Evolutionary conservation across 2,329 filamentous ascomycete genomes (phyloP).

Genomic region (Dactylonectria macrodidyma): DNA sequence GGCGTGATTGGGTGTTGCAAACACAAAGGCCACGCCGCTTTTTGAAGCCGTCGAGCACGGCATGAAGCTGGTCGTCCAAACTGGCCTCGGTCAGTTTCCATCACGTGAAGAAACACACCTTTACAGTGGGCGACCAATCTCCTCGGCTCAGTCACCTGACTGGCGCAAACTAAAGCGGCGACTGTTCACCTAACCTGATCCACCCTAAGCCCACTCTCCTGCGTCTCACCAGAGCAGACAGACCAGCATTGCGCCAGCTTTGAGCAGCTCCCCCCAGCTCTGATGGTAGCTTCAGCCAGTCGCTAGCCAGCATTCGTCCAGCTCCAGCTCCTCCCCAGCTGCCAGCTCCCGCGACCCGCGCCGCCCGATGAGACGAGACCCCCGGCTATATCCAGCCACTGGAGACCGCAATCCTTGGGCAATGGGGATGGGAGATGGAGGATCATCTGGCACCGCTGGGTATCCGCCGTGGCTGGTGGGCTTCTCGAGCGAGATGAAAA

Average conservation of each 20-base stretch:
- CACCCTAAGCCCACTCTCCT: conserved; percentile 26
- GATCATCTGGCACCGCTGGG: conserved; percentile 40
- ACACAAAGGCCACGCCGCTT: conserved; percentile 22
- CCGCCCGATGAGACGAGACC: conserved; percentile 38
- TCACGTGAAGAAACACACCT: background rate
- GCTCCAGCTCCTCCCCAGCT: conserved; percentile 32
- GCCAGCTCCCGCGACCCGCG: conserved; percentile 27
- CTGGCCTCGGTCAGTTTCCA: background rate
- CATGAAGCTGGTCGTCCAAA: background rate
- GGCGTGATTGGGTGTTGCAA: conserved; percentile 19
- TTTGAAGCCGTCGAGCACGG: background rate
- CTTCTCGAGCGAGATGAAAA: conserved; percentile 40
- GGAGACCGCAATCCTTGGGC: conserved; percentile 27
- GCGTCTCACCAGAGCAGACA: conserved; percentile 44
- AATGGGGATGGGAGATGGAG: conserved; percentile 37
- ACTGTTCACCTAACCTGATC: background rate
- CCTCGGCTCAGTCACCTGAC: background rate
- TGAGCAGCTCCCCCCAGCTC: conserved; percentile 34
- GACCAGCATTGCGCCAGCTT: conserved; percentile 40
- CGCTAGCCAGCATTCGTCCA: conserved; percentile 24
- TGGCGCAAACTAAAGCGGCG: conserved; percentile 11
- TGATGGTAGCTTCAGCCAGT: conserved; percentile 42
- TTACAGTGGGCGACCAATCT: background rate
- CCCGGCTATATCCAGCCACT: conserved; percentile 38
- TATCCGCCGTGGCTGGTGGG: conserved; percentile 34